These are phyloP conservation scores for Pythium phragmitis DNA, from an alignment of 352 stramenopile genomes.

Conservation along the genomic window DNA sequence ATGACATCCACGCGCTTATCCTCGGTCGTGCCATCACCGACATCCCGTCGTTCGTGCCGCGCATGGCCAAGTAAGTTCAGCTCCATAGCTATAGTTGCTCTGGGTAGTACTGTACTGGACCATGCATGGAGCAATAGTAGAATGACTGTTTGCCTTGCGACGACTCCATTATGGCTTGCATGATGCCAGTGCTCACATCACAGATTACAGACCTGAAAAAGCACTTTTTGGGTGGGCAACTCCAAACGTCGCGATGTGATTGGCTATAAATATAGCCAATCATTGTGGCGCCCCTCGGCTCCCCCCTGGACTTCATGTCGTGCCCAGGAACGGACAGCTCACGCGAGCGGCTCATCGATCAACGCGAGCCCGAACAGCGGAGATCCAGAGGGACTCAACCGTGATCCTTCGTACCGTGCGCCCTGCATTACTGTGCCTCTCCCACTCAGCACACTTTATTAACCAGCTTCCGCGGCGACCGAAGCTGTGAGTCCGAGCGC, in stretches of 20 bases:
- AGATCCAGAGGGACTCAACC: background rate
- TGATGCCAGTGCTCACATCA: constrained; percentile 9
- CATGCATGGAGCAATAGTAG: constrained; percentile 39
- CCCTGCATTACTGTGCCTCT: background rate
- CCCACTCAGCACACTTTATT: background rate
- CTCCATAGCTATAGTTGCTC: background rate
- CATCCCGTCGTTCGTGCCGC: constrained; percentile 93
- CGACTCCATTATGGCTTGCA: no score
- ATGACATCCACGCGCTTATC: constrained; percentile 99
- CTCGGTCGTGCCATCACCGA: constrained; percentile 96
- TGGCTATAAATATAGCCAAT: constrained; percentile 28
- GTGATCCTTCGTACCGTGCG: background rate
- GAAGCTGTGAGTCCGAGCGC: constrained; percentile 2
- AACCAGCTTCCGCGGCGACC: background rate
- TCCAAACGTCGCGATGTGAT: constrained; percentile 22
- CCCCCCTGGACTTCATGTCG: constrained; percentile 20
- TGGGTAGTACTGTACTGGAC: constrained; percentile 17
- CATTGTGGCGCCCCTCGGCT: background rate
- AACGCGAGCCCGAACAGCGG: constrained; percentile 1
- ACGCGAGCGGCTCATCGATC: constrained; percentile 2
- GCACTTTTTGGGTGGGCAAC: background rate
- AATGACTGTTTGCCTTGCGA: no score
- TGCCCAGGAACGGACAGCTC: background rate
- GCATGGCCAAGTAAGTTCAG: constrained; percentile 54
- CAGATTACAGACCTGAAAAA: constrained; percentile 16